Evolutionary conservation across 2,329 filamentous ascomycete genomes (phyloP).

Genomic region (Hypoxylon sp.): DNA sequence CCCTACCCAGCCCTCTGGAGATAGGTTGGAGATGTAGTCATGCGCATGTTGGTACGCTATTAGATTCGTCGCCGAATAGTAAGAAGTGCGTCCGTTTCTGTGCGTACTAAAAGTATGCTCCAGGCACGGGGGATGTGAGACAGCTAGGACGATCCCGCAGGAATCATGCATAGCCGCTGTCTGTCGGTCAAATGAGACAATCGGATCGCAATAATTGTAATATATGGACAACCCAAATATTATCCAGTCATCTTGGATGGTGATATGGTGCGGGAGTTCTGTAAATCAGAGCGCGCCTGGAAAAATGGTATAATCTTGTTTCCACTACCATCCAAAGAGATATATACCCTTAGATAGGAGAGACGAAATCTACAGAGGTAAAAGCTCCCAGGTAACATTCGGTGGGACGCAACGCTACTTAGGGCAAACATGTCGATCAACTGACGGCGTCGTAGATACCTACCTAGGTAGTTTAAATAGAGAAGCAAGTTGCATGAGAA

Average conservation of each 20-base stretch:
- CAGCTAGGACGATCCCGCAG: neutral
- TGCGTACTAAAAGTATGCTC: neutral
- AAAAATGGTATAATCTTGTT: neutral
- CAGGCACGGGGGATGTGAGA: neutral
- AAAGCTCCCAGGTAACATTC: neutral
- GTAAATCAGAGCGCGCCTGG: neutral
- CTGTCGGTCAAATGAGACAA: neutral
- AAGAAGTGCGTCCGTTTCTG: neutral
- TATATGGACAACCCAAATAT: neutral
- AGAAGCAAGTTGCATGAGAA: too few species aligned
- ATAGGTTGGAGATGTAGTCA: neutral
- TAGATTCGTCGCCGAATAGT: neutral
- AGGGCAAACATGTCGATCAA: neutral
- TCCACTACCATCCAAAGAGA: neutral
- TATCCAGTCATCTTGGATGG: neutral
- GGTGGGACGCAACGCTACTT: neutral
- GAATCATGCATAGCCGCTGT: conserved; percentile 1
- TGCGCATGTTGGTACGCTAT: neutral
- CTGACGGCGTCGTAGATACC: neutral
- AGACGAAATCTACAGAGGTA: neutral
- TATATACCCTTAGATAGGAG: neutral
- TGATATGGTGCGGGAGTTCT: neutral
- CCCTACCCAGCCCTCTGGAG: neutral
- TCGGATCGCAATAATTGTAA: neutral
- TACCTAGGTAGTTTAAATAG: too few species aligned